Evolutionary conservation across 345 rosid species (phyloP).

Genomic region (Citrus trifoliata): DNA sequence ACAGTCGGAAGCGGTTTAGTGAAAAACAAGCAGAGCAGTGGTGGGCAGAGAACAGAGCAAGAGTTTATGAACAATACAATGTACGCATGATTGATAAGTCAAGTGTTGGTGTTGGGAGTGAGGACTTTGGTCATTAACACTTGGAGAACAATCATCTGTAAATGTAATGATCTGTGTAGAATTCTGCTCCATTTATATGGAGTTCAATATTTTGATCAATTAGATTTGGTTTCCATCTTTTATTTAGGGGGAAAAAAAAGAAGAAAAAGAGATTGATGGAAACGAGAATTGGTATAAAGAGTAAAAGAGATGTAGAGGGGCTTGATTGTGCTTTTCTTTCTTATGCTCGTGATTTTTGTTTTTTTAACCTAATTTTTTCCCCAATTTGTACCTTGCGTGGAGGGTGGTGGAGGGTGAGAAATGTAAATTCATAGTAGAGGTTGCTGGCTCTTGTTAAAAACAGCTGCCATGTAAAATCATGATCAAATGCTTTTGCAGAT

Average conservation of each 20-base stretch:
- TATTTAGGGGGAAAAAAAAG: no score
- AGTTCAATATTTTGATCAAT: constrained; percentile 22
- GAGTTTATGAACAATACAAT: constrained; percentile 84
- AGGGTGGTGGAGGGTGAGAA: constrained; percentile 40
- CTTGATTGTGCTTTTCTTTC: constrained; percentile 20
- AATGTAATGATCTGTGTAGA: constrained; percentile 24
- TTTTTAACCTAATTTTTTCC: neutral
- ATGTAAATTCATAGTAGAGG: constrained; percentile 60
- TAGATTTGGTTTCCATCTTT: constrained; percentile 26
- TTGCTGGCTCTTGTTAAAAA: constrained; percentile 21
- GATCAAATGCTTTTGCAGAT: constrained; percentile 23
- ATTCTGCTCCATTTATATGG: constrained; percentile 22
- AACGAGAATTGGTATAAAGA: constrained; percentile 15
- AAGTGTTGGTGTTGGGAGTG: constrained; percentile 70
- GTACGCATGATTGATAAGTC: constrained; percentile 78
- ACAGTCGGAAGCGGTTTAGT: constrained; percentile 86
- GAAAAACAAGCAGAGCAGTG: constrained; percentile 96
- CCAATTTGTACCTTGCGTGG: constrained; percentile 21
- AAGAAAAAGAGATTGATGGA: constrained; percentile 10
- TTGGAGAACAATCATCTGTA: constrained; percentile 23
- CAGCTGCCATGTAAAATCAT: constrained; percentile 30
- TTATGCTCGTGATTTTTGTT: neutral
- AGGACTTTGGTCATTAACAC: constrained; percentile 59
- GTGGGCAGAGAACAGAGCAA: constrained; percentile 93
- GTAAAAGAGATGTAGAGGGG: constrained; percentile 10